A percentile compares a stretch with the other conserved stretches of the same genome.
phyloP scores from a whole-genome alignment of 192 early-diverging fungal genomes.

The Coemansia sp. region DNA sequence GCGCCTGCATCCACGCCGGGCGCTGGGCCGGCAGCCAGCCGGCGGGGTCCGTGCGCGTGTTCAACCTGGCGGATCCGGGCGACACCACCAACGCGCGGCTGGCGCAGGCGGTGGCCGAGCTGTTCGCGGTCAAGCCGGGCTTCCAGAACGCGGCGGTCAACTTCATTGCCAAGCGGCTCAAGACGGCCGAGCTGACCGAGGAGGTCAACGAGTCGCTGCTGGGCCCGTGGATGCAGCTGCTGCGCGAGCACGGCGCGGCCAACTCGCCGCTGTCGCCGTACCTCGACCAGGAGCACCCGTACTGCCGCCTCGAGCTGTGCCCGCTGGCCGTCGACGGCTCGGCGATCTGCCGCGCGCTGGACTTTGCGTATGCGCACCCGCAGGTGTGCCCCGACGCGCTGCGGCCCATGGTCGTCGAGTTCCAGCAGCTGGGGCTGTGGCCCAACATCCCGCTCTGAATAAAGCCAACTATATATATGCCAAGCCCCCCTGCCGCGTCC shows the following conservation, averaged over 20 bases:
- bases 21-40: slow-evolving; percentile 3
- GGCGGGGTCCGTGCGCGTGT: slow-evolving; percentile 39
- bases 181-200: slow-evolving; percentile 79
- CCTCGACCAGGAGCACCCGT: slow-evolving; percentile 85
- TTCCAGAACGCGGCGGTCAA: slow-evolving; percentile 42
- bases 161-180: slow-evolving; percentile 55
- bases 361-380: slow-evolving; percentile 61
- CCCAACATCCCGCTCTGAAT: slow-evolving; percentile 46
- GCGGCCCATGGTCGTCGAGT: slow-evolving; percentile 72
- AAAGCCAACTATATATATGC: too few species aligned
- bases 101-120: slow-evolving; percentile 19
- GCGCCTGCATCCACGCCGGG: slow-evolving; percentile 59
- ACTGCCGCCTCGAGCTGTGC: slow-evolving; percentile 60
- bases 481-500: too few species aligned
- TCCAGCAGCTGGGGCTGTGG: slow-evolving; percentile 79
- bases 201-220: slow-evolving; percentile 93
- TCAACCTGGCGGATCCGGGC: slow-evolving; percentile 81
- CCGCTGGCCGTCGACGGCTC: slow-evolving; percentile 80
- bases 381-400: slow-evolving; percentile 64
- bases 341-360: slow-evolving; percentile 66
- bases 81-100: slow-evolving; percentile 69
- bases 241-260: slow-evolving; percentile 62
- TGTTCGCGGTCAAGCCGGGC: slow-evolving; percentile 23
- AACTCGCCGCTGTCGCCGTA: slow-evolving; percentile 91
- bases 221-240: slow-evolving; percentile 85